Evolutionary conservation across 2,329 filamentous ascomycete genomes (phyloP).

Genomic region (Colletotrichum sp.): DNA sequence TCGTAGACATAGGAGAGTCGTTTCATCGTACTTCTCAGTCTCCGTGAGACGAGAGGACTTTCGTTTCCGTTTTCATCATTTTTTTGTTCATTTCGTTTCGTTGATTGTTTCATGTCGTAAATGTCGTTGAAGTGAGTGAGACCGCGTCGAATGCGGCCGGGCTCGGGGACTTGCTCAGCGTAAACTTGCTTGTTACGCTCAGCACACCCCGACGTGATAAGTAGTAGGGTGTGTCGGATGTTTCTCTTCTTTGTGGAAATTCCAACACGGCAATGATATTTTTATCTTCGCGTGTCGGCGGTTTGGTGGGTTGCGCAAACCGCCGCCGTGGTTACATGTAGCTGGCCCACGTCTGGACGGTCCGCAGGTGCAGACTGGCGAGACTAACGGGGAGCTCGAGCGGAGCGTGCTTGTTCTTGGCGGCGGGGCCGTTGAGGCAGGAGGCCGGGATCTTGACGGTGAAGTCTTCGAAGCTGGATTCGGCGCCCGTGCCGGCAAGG

Average conservation of each 20-base stretch:
- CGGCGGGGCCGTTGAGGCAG: not conserved
- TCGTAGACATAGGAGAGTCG: slow-evolving; percentile 10
- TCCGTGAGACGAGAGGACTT: not conserved
- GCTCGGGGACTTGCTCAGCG: slow-evolving; percentile 1
- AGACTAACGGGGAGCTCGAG: slow-evolving; percentile 16
- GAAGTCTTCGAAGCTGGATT: slow-evolving; percentile 2
- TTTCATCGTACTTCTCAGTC: slow-evolving; percentile 17
- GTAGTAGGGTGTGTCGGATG: slow-evolving; percentile 7
- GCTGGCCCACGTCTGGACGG: slow-evolving; percentile 11
- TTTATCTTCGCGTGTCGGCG: slow-evolving; percentile 12
- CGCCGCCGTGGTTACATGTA: slow-evolving; percentile 18
- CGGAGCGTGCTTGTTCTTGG: slow-evolving; percentile 5
- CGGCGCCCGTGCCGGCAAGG: slow-evolving; percentile 9
- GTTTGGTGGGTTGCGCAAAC: slow-evolving; percentile 7
- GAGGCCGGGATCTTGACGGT: slow-evolving; percentile 12
- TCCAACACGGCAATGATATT: slow-evolving; percentile 7
- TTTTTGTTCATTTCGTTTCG: slow-evolving; percentile 2
- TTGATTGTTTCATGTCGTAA: not conserved
- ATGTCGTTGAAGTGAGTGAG: not conserved
- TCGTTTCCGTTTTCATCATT: not conserved
- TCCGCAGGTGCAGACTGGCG: slow-evolving; percentile 16
- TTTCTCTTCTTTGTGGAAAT: not conserved
- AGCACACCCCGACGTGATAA: slow-evolving; percentile 7
- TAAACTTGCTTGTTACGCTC: not conserved
- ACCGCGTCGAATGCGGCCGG: not conserved